A percentile compares a stretch with the other conserved stretches of the same genome.
Evolutionary conservation across 2,329 filamentous ascomycete species (phyloP).

Genomic region (Stagonosporopsis cucurbitacearum): DNA sequence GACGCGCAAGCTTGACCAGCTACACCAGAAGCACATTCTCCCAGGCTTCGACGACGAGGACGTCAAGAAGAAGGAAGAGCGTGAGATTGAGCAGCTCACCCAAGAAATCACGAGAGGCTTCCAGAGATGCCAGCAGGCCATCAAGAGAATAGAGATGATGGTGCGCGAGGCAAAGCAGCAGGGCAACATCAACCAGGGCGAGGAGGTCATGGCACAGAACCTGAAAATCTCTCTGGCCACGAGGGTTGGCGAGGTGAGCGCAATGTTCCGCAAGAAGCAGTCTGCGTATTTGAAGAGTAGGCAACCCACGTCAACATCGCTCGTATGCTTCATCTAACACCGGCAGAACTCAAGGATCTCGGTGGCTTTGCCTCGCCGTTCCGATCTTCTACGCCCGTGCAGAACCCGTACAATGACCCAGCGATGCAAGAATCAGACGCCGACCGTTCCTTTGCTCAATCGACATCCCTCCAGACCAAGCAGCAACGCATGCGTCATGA

Average conservation of each 20-base stretch:
- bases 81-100: slow-evolving; percentile 87
- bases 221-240: slow-evolving; percentile 90
- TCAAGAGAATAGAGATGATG: slow-evolving; percentile 87
- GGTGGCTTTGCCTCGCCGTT: slow-evolving; percentile 58
- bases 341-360: slow-evolving; percentile 52
- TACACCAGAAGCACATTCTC: slow-evolving; percentile 96
- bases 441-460: slow-evolving; percentile 90
- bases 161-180: slow-evolving; percentile 78
- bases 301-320: slow-evolving; percentile 17
- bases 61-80: slow-evolving; percentile 83
- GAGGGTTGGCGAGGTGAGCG: slow-evolving; percentile 88
- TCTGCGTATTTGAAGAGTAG: slow-evolving; percentile 93
- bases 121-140: slow-evolving; percentile 86
- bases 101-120: slow-evolving; percentile 89
- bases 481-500: slow-evolving; percentile 67
- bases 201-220: slow-evolving; percentile 95
- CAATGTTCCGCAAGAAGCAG: slow-evolving; percentile 95
- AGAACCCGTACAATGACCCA: slow-evolving; percentile 79
- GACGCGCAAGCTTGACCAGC: slow-evolving; percentile 82
- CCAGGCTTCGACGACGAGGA: slow-evolving; percentile 97
- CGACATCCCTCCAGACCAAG: slow-evolving; percentile 79
- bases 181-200: slow-evolving; percentile 76
- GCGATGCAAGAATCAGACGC: slow-evolving; percentile 88
- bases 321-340: slow-evolving; percentile 20
- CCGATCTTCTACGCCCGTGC: slow-evolving; percentile 52